phyloP scores from a whole-genome alignment of 139 green algal genomes.

The Astrephomene gubernaculifera region DNA sequence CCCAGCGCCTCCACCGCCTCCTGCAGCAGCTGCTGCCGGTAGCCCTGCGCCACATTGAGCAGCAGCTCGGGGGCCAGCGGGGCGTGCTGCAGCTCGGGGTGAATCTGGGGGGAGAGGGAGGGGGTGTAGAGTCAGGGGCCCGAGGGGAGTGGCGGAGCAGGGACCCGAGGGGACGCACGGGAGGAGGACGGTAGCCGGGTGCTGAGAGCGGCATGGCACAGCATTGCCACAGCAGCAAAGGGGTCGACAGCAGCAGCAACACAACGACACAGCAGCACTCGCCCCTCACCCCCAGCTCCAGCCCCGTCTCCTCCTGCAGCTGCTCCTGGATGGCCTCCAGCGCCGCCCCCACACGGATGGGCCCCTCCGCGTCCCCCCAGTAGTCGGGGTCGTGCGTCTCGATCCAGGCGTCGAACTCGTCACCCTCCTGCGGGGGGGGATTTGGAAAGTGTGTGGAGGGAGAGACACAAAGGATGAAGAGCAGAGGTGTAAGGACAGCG shows the following conservation, averaged over 20 bases:
- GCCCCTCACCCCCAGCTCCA: slow-evolving; percentile 1
- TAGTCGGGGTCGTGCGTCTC: slow-evolving; percentile 7
- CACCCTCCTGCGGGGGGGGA: slow-evolving; percentile 4
- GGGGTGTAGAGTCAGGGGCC: not conserved
- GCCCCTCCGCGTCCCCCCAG: slow-evolving; percentile 22
- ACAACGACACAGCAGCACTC: too few relatives aligned
- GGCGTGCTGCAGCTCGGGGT: not conserved
- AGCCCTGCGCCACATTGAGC: not conserved
- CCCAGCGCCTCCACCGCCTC: slow-evolving; percentile 25
- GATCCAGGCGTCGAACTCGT: slow-evolving; percentile 26
- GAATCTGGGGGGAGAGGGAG: not conserved
- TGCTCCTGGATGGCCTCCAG: not conserved
- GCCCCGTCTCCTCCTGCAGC: not conserved
- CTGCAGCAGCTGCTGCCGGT: not conserved
- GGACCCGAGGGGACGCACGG: too few relatives aligned
- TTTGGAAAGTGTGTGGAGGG: not conserved
- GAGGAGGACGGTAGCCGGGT: too few relatives aligned
- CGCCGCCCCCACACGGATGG: not conserved
- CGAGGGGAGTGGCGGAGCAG: not conserved
- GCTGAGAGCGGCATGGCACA: too few relatives aligned
- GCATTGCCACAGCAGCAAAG: too few relatives aligned
- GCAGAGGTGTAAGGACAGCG: not conserved
- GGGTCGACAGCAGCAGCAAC: too few relatives aligned
- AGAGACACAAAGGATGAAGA: not conserved
- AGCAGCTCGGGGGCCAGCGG: not conserved